Conservation (phyloP, 2,329 filamentous ascomycete genomes). For the Pyricularia sp. region DNA sequence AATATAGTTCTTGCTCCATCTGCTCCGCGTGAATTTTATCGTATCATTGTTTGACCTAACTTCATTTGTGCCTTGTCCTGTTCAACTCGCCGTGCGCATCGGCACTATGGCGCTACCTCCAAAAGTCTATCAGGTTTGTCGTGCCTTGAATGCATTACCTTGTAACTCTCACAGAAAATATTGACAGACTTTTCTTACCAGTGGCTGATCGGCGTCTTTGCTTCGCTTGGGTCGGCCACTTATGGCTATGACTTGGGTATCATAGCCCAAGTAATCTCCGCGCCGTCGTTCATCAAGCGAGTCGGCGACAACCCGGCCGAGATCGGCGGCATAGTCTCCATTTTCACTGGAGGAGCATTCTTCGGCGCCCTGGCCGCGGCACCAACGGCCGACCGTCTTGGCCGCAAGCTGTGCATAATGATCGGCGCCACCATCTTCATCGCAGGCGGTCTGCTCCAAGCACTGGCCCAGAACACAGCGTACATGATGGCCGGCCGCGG, state of each 20-base stretch:
- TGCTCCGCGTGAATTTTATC: neutral
- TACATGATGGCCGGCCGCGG: constrained; percentile 64
- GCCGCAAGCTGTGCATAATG: constrained; percentile 63
- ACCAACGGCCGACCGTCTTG: constrained; percentile 51
- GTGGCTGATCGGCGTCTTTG: constrained; percentile 44
- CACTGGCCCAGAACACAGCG: constrained; percentile 45
- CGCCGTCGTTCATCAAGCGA: constrained; percentile 28
- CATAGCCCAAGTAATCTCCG: constrained; percentile 42
- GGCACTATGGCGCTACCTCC: neutral
- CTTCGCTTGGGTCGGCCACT: constrained; percentile 44
- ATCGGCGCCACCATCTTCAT: constrained; percentile 63
- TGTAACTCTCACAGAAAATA: neutral
- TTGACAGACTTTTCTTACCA: constrained; percentile 13
- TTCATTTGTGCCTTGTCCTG: neutral
- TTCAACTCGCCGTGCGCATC: neutral
- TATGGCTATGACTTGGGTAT: constrained; percentile 48
- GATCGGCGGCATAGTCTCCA: constrained; percentile 60
- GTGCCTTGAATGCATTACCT: neutral
- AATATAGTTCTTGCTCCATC: neutral
- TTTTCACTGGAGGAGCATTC: constrained; percentile 73
- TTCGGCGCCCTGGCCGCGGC: constrained; percentile 59
- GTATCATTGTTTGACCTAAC: neutral
- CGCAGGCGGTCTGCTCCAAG: constrained; percentile 65
- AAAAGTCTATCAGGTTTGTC: neutral
- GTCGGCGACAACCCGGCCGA: constrained; percentile 22